These are phyloP conservation scores for Aspergillus ibericus DNA, from an alignment of 2,329 filamentous ascomycete genomes.

Conservation along the genomic window DNA sequence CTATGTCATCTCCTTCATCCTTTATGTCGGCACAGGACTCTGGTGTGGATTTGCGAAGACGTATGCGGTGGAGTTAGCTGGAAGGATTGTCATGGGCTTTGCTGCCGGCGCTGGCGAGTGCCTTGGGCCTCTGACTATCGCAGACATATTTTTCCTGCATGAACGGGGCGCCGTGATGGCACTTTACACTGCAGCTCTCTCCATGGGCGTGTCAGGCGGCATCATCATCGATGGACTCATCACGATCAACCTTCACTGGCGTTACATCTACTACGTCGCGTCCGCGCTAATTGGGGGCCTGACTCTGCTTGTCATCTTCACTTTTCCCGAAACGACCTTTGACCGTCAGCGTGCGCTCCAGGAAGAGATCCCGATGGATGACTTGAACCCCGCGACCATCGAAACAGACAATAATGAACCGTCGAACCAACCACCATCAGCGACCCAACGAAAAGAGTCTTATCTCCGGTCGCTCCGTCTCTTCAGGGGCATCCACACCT, in stretches of 20 bases:
- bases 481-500: neutral
- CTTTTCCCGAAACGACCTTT: conserved; percentile 9
- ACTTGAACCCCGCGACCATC: too few species aligned
- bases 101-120: conserved; percentile 55
- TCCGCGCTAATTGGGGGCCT: neutral
- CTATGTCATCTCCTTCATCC: conserved; percentile 14
- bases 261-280: conserved; percentile 25
- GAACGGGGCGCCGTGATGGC: conserved; percentile 9
- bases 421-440: neutral
- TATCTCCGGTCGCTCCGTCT: conserved; percentile 4
- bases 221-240: conserved; percentile 36
- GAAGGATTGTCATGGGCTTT: conserved; percentile 40
- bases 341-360: neutral
- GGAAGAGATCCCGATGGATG: neutral
- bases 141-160: conserved; percentile 37
- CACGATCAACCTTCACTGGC: conserved; percentile 35
- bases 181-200: conserved; percentile 25
- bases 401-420: neutral
- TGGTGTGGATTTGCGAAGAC: conserved; percentile 38
- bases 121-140: conserved; percentile 51
- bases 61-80: conserved; percentile 27
- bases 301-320: conserved; percentile 2
- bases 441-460: neutral
- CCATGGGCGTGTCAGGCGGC: conserved; percentile 23
- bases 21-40: conserved; percentile 36